Evolutionary conservation across 306 rosid genomes (phyloP).

Genomic region (Malus asiatica): DNA sequence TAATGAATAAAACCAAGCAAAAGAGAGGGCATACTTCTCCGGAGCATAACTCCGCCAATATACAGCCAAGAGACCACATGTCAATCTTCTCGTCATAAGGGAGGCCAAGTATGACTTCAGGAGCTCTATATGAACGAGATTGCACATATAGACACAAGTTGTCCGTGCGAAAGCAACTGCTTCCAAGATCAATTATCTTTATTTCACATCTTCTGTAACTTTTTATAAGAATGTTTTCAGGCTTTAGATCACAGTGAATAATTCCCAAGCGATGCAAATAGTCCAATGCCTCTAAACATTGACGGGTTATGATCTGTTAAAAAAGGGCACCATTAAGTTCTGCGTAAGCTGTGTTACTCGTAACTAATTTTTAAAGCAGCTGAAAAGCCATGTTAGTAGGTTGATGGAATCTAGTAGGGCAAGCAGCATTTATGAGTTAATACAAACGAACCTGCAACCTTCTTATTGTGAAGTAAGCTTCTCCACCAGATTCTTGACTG

Average conservation of each 20-base stretch:
- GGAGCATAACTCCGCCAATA: slow-evolving; percentile 89
- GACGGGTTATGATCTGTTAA: slow-evolving; percentile 69
- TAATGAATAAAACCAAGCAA: neutral
- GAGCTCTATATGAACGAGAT: slow-evolving; percentile 96
- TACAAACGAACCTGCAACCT: slow-evolving; percentile 79
- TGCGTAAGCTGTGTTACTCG: slow-evolving; percentile 1
- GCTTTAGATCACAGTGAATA: slow-evolving; percentile 95
- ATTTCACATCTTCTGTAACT: slow-evolving; percentile 80
- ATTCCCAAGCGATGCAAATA: slow-evolving; percentile 81
- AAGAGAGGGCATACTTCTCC: slow-evolving; percentile 69
- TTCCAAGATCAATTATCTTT: slow-evolving; percentile 95
- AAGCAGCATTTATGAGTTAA: slow-evolving; percentile 6
- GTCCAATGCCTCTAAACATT: slow-evolving; percentile 88
- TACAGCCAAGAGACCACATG: slow-evolving; percentile 96
- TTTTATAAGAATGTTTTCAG: slow-evolving; percentile 86
- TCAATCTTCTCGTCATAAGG: slow-evolving; percentile 87
- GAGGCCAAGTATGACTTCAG: slow-evolving; percentile 96
- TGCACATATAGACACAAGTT: slow-evolving; percentile 86
- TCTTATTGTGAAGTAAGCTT: slow-evolving; percentile 65
- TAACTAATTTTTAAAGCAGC: neutral
- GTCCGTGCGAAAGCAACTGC: slow-evolving; percentile 90
- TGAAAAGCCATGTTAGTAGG: slow-evolving; percentile 1
- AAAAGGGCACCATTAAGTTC: slow-evolving; percentile 18
- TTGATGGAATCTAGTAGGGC: neutral
- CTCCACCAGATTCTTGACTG: slow-evolving; percentile 89